phyloP scores from a whole-genome alignment of 148 eudicot genomes.

The Rhododendron molle region DNA sequence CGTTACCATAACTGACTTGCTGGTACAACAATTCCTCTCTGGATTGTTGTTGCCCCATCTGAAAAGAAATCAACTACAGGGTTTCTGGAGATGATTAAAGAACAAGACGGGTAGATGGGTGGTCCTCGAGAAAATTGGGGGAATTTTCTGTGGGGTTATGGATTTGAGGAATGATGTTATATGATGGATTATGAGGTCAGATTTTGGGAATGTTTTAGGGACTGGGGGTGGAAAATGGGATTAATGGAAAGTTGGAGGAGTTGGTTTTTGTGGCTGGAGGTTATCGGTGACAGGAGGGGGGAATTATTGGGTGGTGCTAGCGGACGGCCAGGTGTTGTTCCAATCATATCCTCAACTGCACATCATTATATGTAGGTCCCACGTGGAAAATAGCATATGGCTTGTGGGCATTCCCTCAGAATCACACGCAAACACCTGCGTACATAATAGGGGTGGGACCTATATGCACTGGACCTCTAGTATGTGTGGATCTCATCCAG shows the following conservation, averaged over 20 bases:
- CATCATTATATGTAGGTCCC: background rate
- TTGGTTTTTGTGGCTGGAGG: background rate
- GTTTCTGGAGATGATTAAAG: background rate
- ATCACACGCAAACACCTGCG: too few relatives aligned
- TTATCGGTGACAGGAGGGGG: background rate
- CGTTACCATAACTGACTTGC: constrained; percentile 64
- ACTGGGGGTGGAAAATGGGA: background rate
- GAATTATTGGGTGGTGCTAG: background rate
- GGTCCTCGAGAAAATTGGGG: constrained; percentile 7
- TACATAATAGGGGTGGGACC: too few relatives aligned
- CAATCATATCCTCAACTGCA: background rate
- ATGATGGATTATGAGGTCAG: background rate
- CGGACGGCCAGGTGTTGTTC: background rate
- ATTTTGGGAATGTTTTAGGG: background rate
- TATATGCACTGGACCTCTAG: too few relatives aligned
- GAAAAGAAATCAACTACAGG: background rate
- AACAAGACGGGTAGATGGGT: background rate
- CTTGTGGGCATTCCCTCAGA: too few relatives aligned
- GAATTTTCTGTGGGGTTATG: background rate
- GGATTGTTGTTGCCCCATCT: constrained; percentile 85
- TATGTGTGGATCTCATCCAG: too few relatives aligned
- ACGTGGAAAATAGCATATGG: too few relatives aligned
- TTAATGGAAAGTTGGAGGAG: background rate
- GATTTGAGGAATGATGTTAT: background rate
- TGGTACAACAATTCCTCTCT: constrained; percentile 80